phyloP scores from a whole-genome alignment of 148 eudicot species.

The Dianthus caryophyllus region DNA sequence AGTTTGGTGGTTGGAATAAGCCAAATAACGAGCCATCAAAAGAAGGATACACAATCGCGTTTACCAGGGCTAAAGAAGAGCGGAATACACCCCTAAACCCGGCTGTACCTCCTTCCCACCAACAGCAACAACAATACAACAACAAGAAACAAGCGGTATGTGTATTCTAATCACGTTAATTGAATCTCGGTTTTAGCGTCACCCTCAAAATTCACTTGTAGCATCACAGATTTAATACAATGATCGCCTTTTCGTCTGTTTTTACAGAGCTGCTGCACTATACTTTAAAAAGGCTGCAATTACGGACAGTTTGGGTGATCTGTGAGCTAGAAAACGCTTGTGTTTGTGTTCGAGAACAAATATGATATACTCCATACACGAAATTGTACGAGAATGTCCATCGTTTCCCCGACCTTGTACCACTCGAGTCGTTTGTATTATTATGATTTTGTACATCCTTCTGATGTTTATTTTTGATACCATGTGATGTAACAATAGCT shows the following conservation, averaged over 20 bases:
- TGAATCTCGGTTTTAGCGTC: not conserved
- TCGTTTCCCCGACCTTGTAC: not conserved
- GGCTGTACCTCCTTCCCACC: constrained; percentile 10
- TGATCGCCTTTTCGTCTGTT: not conserved
- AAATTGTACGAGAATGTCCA: constrained; percentile 1
- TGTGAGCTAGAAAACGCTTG: constrained; percentile 9
- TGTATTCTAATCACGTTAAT: not conserved
- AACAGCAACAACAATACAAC: constrained; percentile 9
- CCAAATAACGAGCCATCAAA: constrained; percentile 24
- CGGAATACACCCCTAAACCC: constrained; percentile 23
- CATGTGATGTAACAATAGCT: not conserved
- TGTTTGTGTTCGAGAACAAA: not conserved
- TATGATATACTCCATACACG: not conserved
- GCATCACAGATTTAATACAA: not conserved
- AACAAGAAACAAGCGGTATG: constrained; percentile 20
- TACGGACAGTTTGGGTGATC: constrained; percentile 8
- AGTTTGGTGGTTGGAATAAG: constrained; percentile 34
- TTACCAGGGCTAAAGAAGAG: constrained; percentile 30
- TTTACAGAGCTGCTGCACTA: constrained; percentile 27
- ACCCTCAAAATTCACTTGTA: too few species aligned
- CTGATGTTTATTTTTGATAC: not conserved
- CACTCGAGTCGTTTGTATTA: not conserved
- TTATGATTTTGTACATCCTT: not conserved
- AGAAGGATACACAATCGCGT: constrained; percentile 34
- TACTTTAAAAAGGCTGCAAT: constrained; percentile 17